Base-by-base conservation (phyloP, 2,329 filamentous ascomycete genomes). In the Talaromyces sp. region DNA sequence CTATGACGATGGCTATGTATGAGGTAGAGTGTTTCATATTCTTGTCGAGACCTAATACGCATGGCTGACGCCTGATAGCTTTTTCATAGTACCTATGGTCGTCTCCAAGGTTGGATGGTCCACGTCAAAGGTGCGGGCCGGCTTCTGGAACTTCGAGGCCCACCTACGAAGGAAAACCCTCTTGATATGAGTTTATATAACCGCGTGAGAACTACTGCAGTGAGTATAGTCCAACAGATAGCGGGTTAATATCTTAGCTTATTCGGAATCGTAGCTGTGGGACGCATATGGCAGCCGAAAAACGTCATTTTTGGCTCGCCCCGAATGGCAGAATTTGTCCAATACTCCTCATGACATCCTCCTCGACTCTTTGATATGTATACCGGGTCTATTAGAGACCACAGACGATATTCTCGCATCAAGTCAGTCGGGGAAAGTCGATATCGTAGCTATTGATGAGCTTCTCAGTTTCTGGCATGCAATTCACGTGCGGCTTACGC, bases 1-100 rank as follows among this genome's bases (percentile, higher is more conserved):
- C 64, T 13, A 65, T 65, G 64, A 65, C 35, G 5, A 65, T 65
- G 64, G 64, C 64, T 33, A 62, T 65, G 64, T 65, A 65, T 59
- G 64, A 65, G 64, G 64, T 65, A 52, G 13, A 47, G 35, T 31
- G 14, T 22, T 39, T 19, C 13, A 19, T 13, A 22, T 24, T 19
- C 16, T 43, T 3, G 3, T 19, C 14, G 16, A 31, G 22, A 19
- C 6, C 19, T 16, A 19, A 37, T n/a, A 48, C 33, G 52, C 22
- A 33, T 59, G 37, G 39, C 61, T 63, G 22, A 63, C 22, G 19
- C 37, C 11, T 19, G 2, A 6, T 14, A 65, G 64, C 52, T 65
- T n/a, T 65, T 65, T 27, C 64, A 62, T 27, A 62, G 64, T 45
- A 62, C 64, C 48, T 65, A 65, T 45, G 24, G 54, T 16, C 59